Base-by-base conservation (phyloP, 345 rosid species). In the Gossypium mustelinum region DNA sequence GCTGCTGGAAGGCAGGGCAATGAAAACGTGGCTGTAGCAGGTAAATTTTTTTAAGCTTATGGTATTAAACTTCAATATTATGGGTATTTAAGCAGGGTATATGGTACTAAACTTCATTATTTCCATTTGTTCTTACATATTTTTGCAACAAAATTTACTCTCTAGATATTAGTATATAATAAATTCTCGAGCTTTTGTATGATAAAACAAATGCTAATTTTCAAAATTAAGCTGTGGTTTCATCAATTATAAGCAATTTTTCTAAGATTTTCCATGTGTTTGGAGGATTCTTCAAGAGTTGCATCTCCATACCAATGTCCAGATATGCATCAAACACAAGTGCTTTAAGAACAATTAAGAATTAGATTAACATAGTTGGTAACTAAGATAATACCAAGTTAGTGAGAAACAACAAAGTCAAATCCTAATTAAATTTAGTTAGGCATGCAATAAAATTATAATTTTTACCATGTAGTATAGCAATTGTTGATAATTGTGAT, bases 1-100 rank as follows among this genome's bases (percentile, higher is more conserved):
- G 89, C 85, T 77, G 97, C 88, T 69, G 91, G 80, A 44, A 47
- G 94, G 75, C 97, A 83, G 29, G 85, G 73, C 76, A 87, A 93
- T 29, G 91, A 81, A 75, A 80, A 85, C 80, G 90, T 75, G 61
- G 85, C 78, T 51, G 51, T 85, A 72, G 89, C 87, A 16, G 97
- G 98, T 96, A 85, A 66, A 22, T 11, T 58, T 25, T 68, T 52
- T 65, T 39, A 14, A 2, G 18, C 67, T 22, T 54, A 11, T 72
- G 24, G 14, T 39, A 41, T n/a, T 41, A n/a, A 64, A 39, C 68
- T 64, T 64, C 24, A 64, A 5, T 60, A n/a, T 43, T 65, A 9
- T 44, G 29, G 54, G 52, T 18, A 24, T 44, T 45, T 66, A 44
- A 44, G 54, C 5, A 65, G 29, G 70, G 52, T 18, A 65, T 43